A percentile compares a stretch with the other conserved stretches of the same genome.
phyloP scores from a whole-genome alignment of 2,329 filamentous ascomycete genomes.

The Penicillium sp. region DNA sequence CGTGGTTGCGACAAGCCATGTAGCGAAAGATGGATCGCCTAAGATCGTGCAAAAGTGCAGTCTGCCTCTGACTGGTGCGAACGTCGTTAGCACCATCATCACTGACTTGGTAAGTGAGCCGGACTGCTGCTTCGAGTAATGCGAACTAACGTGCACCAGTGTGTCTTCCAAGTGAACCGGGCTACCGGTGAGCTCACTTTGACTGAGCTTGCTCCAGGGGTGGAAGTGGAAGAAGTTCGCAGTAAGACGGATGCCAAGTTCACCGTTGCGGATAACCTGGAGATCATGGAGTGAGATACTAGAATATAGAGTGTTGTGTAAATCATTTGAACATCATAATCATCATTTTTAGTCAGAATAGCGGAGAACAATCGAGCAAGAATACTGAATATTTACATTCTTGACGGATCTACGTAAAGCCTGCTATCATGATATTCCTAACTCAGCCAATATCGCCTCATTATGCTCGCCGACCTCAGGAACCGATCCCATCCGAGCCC shows the following conservation, averaged over 20 bases:
- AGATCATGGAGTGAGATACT: conserved; percentile 46
- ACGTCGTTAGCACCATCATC: conserved; percentile 70
- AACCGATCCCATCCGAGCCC: conserved; percentile 36
- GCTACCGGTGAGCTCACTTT: conserved; percentile 48
- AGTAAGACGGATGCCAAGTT: conserved; percentile 71
- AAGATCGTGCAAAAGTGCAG: conserved; percentile 67
- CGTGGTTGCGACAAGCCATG: conserved; percentile 69
- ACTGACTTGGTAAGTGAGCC: conserved; percentile 64
- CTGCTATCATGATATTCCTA: conserved; percentile 29
- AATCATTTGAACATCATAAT: neutral
- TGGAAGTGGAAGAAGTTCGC: conserved; percentile 67
- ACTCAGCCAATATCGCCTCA: conserved; percentile 46
- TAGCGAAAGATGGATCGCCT: conserved; percentile 65
- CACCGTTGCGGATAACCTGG: conserved; percentile 59
- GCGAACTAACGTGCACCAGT: conserved; percentile 51
- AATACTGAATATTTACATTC: too few relatives aligned
- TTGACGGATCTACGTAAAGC: too few relatives aligned
- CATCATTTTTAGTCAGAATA: too few relatives aligned
- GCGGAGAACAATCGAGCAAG: too few relatives aligned
- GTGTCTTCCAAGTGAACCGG: conserved; percentile 73
- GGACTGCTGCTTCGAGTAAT: too few relatives aligned
- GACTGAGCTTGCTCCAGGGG: conserved; percentile 69
- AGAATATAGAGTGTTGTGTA: neutral
- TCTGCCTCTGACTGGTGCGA: conserved; percentile 65
- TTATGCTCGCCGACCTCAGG: conserved; percentile 55